These are phyloP conservation scores for Yamadazyma triangularis DNA, from an alignment of 1,139 yeast genomes.

Conservation along the genomic window DNA sequence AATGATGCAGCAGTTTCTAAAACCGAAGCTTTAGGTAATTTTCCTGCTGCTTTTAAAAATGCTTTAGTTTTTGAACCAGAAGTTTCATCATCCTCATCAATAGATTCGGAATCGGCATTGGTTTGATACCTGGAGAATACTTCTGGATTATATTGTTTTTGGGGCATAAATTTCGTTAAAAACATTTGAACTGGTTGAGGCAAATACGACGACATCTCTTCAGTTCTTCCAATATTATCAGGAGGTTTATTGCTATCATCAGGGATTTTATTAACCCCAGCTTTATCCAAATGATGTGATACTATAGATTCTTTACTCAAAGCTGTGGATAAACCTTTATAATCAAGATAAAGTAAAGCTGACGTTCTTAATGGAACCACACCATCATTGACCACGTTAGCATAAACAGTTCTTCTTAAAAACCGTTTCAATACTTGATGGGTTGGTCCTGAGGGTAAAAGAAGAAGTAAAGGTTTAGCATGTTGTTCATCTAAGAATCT, in stretches of 20 bases:
- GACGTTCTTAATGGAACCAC: conserved; percentile 91
- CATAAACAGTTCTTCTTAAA: conserved; percentile 67
- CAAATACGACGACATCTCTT: conserved; percentile 18
- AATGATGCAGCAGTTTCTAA: conserved; percentile 80
- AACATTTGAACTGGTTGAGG: conserved; percentile 43
- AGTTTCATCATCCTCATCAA: conserved; percentile 7
- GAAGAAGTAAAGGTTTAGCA: conserved; percentile 59
- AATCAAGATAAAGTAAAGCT: conserved; percentile 69
- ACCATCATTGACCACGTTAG: conserved; percentile 83
- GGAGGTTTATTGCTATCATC: conserved; percentile 13
- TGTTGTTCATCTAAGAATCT: conserved; percentile 28
- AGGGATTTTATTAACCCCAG: conserved; percentile 15
- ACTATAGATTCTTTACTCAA: conserved; percentile 11
- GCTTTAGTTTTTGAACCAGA: conserved; percentile 5
- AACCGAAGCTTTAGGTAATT: conserved; percentile 67
- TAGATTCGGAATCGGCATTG: conserved; percentile 3
- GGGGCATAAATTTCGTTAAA: conserved; percentile 43
- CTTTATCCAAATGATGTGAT: conserved; percentile 7
- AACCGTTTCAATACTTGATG: conserved; percentile 62
- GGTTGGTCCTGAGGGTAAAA: conserved; percentile 80
- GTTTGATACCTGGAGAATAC: not conserved
- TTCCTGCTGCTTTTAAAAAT: conserved; percentile 13
- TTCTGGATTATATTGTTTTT: conserved; percentile 25
- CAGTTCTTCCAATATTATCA: no score
- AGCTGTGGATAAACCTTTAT: conserved; percentile 45